Evolutionary conservation across 768 basidiomycete genomes (phyloP), one percentile per base, ranked within the genome.

Genomic region (Saitozyma sp.): DNA sequence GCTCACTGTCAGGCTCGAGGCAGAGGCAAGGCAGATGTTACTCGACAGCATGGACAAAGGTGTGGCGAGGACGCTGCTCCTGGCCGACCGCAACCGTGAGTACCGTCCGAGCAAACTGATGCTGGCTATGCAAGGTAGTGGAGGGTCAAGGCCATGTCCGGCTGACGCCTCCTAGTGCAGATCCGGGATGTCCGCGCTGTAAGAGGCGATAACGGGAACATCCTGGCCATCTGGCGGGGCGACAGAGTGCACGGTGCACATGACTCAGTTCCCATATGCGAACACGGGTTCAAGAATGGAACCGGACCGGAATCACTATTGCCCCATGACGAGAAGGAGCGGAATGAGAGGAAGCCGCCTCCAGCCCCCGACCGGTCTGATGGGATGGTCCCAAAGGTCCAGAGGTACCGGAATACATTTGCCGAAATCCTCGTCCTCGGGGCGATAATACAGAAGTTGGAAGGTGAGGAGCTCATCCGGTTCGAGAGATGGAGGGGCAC

Each of bases 21-120:
- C 74, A 3, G 70, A 74, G 54, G 60, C 71, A 9, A 64, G 79
- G 37, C 66, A 67, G 61, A 59, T 80, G 62, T 51, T 80, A 37
- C 62, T 77, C 50, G 71, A 73, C 40, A 70, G 64, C 45, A 64
- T 79, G 68, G 75, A 73, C 4, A 65, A 72, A 41, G 61, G 71
- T 0, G 63, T 79, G 14, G 69, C 71, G 16, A 66, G 76, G 51
- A 77, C 68, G 3, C 46, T 80, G 10, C 60, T 80, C 9, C 53
- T 71, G 39, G 79, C 79, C 0, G 79, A 80, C 59, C 64, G 73
- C 38, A 74, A 79, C 64, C 70, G 73, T 70, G 50, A 50, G 73
- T 65, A 17, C 11, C 14, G 14, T 19, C 19, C 14, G 17, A 9
- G 9, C 41, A 37, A 4, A 38, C 6, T 40, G 50, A 37, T 40